Base-by-base conservation (phyloP, 2,329 filamentous ascomycete species). In the Diaporthe citriasiana region DNA sequence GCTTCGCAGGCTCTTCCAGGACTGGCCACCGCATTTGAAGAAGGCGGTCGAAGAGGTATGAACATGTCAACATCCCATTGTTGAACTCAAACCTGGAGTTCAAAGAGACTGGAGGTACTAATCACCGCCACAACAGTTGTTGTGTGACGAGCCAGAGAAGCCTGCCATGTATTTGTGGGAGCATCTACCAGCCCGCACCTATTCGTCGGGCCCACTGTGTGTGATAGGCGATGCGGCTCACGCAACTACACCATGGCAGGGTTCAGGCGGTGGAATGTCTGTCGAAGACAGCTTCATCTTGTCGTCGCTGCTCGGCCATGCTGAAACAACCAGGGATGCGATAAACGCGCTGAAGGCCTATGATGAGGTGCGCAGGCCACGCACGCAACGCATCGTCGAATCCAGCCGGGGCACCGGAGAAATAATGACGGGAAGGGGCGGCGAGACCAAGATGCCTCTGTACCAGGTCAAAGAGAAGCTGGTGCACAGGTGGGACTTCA, bases 151-250 rank as follows among this genome's bases (percentile, higher is more conserved):
- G 50, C 66, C 73, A 1, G 77, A 78, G n/a, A 77, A 79, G 0
- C 30, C 42, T 0, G 77, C 60, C 3, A 74, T 79, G 9, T 80
- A 80, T 38, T 74, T 80, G 1, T 80, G 78, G 78, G 78, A 80
- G 4, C 77, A 80, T 33, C 75, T 76, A 6, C 53, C 51, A 0
- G 77, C 77, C 0, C 25, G 19, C 7, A 79, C 30, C 27, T 78
- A 79, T 38, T 76, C 75, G 35, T 77, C 76, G 3, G 78, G 78
- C 0, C 75, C 76, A 12, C 17, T 79, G 3, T 78, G 78, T 35
- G 42, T 79, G 33, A 63, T 76, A 19, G 76, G 76, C 27, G 77
- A 78, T 53, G 74, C 73, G 0, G 77, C 77, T 6, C 59, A 72
- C 22, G 35, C 38, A 7, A 68, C 50, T 12, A 68, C 50, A 13